A percentile compares a stretch with the other conserved stretches of the same genome.
Evolutionary conservation across 139 green algal genomes (phyloP).

Genomic region (Deuterostichococcus epilithicus): DNA sequence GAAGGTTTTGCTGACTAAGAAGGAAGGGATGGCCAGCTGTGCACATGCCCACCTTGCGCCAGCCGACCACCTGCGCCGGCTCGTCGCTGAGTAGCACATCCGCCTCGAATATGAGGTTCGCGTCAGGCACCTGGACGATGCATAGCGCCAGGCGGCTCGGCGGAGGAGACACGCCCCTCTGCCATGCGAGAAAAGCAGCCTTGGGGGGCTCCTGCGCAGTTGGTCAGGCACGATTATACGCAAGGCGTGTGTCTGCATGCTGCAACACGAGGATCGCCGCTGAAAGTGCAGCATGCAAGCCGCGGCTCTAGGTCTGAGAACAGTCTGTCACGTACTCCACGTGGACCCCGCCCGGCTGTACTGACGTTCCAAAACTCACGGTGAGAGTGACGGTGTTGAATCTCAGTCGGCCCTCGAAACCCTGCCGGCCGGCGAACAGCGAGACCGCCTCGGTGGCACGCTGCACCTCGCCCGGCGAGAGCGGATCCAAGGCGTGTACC

Average conservation of each 20-base stretch:
- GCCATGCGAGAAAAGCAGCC: constrained; percentile 39
- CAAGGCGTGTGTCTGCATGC: too few relatives aligned
- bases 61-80: constrained; percentile 24
- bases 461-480: constrained; percentile 38
- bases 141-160: constrained; percentile 31
- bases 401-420: constrained; percentile 16
- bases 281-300: too few relatives aligned
- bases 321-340: too few relatives aligned
- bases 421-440: constrained; percentile 17
- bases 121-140: constrained; percentile 32
- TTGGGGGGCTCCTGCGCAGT: constrained; percentile 59
- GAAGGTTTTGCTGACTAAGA: background rate
- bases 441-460: constrained; percentile 26
- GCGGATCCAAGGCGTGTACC: constrained; percentile 41
- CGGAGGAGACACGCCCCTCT: constrained; percentile 13
- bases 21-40: background rate
- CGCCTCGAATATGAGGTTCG: constrained; percentile 35
- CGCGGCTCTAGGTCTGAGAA: too few relatives aligned
- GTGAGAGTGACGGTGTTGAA: constrained; percentile 47
- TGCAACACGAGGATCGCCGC: too few relatives aligned
- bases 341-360: too few relatives aligned
- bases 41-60: constrained; percentile 26
- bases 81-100: constrained; percentile 34
- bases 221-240: too few relatives aligned
- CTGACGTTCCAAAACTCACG: constrained; percentile 19